Base-by-base conservation (phyloP, 2,329 filamentous ascomycete genomes). In the Thermothelomyces thermophilus region DNA sequence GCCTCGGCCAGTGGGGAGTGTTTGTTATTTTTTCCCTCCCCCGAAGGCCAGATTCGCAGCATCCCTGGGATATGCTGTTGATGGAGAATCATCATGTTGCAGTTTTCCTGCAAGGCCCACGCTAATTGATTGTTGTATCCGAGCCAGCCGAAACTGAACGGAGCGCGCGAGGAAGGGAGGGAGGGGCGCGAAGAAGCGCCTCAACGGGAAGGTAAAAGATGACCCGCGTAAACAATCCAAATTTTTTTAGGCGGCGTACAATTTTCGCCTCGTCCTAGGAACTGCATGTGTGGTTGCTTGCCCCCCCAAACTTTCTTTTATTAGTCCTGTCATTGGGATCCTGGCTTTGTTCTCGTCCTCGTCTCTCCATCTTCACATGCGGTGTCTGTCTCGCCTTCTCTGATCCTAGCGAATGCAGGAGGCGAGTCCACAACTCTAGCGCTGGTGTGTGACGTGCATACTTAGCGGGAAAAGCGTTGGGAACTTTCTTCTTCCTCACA, bases 401-500 rank as follows among this genome's bases (percentile, higher is more conserved):
- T 7, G 11, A 5, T 11, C 11, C 11, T 10, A 3, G 13, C 10
- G 36, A 17, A 22, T 2, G 28, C 41, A 24, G 11, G n/a, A 46
- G 34, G 34, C 43, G 33, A 46, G 43, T 37, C 34, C 43, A 46
- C 43, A 46, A 13, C n/a, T 24, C 20, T 24, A 26, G 35, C 52
- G 49, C 51, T 46, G 49, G 42, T 28, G 49, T 54, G 54, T 54
- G 51, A 54, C 54, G 49, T 54, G 48, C 51, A 54, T 39, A 48
- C 49, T 54, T 54, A 50, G 51, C 42, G 52, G 48, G 46, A 51
- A 56, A 56, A 49, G 47, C 51, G 54, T 56, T 56, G 54, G 44
- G 54, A 50, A 50, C 19, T 28, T 45, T 41, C n/a, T 30, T 42
- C 26, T 36, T 46, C 33, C n/a, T 49, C 30, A 16, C 19, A 40